Base-by-base conservation (phyloP, 2,329 filamentous ascomycete genomes). In the Triangularia verruculosa region DNA sequence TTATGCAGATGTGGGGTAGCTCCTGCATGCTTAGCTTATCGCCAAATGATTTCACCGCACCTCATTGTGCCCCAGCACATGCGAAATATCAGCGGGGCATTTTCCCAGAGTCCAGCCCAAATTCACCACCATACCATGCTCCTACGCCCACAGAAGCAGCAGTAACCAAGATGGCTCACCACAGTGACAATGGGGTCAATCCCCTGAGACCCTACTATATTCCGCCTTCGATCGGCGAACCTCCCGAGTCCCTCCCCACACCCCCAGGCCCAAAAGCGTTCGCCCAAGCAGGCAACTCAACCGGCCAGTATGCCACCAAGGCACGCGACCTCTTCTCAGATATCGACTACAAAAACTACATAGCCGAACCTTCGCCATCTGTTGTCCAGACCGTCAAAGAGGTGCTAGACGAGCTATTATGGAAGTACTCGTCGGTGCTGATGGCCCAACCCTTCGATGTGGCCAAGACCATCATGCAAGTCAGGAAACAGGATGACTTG, bases 371-470 rank as follows among this genome's bases (percentile, higher is more conserved):
- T 22, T 91, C 90, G 27, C 91, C 90, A 0, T 91, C 91, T 0
- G 83, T 88, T 27, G 83, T 92, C 11, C 89, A 91, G 70, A 90
- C 90, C 67, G 81, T 89, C 52, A 91, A 90, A 74, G 88, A 89
- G 67, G 79, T 96, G 65, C 74, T 97, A 56, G 93, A 98, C 74
- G 89, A 93, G 75, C 86, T 95, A 68, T 75, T 96, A 76, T 96
- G 93, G 88, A 94, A 95, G 74, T 99, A 99, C 78, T 90, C 89
- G 13, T 92, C 89, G 63, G 89, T 97, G 24, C 77, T 98, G 72
- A 88, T 97, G 74, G 90, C 92, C 61, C 95, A 99, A 78, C 95
- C 95, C 13, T 98, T 99, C 76, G 95, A 98, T 80, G 93, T 97
- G 63, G 93, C 94, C 73, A 98, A 97, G 83, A 95, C 89, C 13